Evolutionary conservation across 345 rosid genomes (phyloP), one percentile per base, ranked within the genome.

Genomic region (Rhizophora apiculata): DNA sequence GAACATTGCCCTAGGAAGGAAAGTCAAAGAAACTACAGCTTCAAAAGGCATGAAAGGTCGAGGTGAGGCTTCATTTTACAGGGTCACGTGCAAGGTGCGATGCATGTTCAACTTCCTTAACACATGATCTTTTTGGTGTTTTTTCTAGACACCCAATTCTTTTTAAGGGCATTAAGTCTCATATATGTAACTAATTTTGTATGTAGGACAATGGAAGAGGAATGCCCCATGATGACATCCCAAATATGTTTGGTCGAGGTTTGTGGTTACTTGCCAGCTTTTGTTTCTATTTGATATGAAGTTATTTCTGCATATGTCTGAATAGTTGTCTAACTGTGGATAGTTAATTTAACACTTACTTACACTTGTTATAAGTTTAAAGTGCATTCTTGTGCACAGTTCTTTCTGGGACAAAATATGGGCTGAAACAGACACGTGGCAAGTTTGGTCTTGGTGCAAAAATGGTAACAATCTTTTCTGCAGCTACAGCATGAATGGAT

Each of bases 151-250:
- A 15, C 43, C n/a, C 31, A 57, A 5, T 6, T n/a, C 56, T 63
- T 51, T 60, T 53, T 34, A 20, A 71, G 32, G 37, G 18, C 60
- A 30, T 49, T 18, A 61, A 39, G 52, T 58, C 63, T 58, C 20
- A 70, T 59, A 30, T 48, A 62, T 65, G 49, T 11, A 21, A 31
- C 48, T 80, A 34, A 54, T 69, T 80, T 74, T 68, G 59, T 36
- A 59, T 85, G 73, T 68, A 94, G 98, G 98, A 94, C 80, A 94
- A 94, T 75, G 98, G 98, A 77, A 88, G 69, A 87, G 98, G 98
- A 75, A 94, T 94, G 97, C 91, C 98, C n/a, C 95, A 94, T 80
- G 97, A 94, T 85, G 98, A 94, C 80, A 94, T 94, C 77, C 98
- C 98, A 60, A 89, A 94, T 82, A 94, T 94, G 97, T 94, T 94